A percentile compares a stretch with the other conserved stretches of the same genome.
These are phyloP conservation scores for Neoconidiobolus thromboides DNA, from an alignment of 371 early-diverging fungal genomes.

Conservation along the genomic window DNA sequence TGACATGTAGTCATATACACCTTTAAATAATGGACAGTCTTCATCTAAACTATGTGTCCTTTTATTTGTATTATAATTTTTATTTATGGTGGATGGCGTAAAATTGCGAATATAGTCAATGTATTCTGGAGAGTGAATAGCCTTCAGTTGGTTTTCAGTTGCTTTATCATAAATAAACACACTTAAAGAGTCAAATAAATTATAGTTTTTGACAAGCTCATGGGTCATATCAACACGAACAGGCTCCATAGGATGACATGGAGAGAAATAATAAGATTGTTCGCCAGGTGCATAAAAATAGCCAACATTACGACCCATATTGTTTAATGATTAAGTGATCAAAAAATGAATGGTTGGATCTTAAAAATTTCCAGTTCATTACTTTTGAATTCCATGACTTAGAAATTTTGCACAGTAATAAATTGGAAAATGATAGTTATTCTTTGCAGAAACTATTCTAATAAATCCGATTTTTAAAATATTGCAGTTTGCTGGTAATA, in stretches of 20 bases:
- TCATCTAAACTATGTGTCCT: constrained; percentile 58
- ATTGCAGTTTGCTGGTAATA: too few species aligned
- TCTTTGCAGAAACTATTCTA: too few species aligned
- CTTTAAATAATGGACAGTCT: constrained; percentile 98
- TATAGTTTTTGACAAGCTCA: constrained; percentile 87
- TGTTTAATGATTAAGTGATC: too few species aligned
- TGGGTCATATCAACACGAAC: constrained; percentile 96
- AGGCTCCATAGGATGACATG: constrained; percentile 98
- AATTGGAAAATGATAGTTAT: too few species aligned
- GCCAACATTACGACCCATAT: too few species aligned
- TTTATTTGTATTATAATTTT: constrained; percentile 50
- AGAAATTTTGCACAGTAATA: too few species aligned
- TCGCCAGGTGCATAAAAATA: too few species aligned
- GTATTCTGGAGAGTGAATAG: constrained; percentile 98
- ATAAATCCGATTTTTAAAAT: too few species aligned
- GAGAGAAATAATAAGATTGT: constrained; percentile 59
- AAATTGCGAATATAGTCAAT: constrained; percentile 91
- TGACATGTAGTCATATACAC: constrained; percentile 87
- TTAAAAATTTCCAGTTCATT: too few species aligned
- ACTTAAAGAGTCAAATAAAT: constrained; percentile 45
- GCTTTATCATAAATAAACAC: constrained; percentile 30
- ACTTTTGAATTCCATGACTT: too few species aligned
- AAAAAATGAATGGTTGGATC: too few species aligned
- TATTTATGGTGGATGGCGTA: constrained; percentile 78
- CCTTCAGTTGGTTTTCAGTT: constrained; percentile 81